These are phyloP conservation scores for Entomortierella chlamydospora DNA, from an alignment of 192 early-diverging fungal genomes.

Conservation along the genomic window DNA sequence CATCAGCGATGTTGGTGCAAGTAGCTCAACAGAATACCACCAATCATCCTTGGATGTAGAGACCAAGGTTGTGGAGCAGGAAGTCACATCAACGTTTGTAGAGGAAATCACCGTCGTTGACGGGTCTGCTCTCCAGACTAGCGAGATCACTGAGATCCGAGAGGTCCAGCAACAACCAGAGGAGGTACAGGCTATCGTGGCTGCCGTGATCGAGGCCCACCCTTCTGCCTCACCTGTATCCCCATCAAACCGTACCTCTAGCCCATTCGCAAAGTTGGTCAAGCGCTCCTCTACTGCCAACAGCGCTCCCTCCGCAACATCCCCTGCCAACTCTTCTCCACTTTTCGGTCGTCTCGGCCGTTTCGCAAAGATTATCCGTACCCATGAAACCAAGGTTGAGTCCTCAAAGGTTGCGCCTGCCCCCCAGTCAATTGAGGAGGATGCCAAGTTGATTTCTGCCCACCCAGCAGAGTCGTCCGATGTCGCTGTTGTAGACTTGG, in stretches of 20 bases:
- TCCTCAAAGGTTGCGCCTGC: too few species aligned
- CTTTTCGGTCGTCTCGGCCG: constrained; percentile 27
- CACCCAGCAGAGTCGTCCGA: too few species aligned
- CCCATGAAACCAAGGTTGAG: constrained; percentile 15
- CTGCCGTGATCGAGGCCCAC: background rate
- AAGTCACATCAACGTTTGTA: constrained; percentile 10
- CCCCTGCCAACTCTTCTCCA: constrained; percentile 2
- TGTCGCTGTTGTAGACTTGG: too few species aligned
- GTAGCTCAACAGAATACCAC: constrained; percentile 18
- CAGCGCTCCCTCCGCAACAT: background rate
- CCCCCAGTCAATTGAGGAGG: too few species aligned
- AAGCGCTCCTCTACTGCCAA: constrained; percentile 11
- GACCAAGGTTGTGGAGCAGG: background rate
- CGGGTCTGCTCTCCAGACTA: background rate
- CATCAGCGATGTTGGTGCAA: background rate
- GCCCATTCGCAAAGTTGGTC: constrained; percentile 27
- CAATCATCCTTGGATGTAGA: constrained; percentile 2
- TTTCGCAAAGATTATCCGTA: constrained; percentile 34
- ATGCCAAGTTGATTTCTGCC: too few species aligned
- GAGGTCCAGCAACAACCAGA: background rate
- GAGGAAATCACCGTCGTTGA: constrained; percentile 20
- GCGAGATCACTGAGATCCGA: background rate
- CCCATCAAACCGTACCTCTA: background rate
- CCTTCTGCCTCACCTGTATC: background rate
- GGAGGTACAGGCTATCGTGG: background rate